Evolutionary conservation across 1,139 yeast genomes (phyloP).

Genomic region (Kodamaea anthophila): DNA sequence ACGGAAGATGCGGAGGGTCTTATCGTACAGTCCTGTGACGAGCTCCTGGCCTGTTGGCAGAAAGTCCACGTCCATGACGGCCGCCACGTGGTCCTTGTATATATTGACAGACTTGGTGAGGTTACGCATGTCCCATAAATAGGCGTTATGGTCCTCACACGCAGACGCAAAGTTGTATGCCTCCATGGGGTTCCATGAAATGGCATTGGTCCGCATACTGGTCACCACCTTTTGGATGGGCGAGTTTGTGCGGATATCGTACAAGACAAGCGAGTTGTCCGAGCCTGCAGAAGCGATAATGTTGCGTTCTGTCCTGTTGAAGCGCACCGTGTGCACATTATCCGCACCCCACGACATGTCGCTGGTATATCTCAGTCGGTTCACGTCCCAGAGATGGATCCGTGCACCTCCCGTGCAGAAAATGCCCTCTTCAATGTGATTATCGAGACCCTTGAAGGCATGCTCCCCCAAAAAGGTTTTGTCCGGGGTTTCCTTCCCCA

Average conservation of each 20-base stretch:
- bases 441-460: slow-evolving; percentile 82
- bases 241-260: slow-evolving; percentile 87
- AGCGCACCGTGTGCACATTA: slow-evolving; percentile 72
- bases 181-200: slow-evolving; percentile 98
- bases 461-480: slow-evolving; percentile 81
- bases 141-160: slow-evolving; percentile 90
- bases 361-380: slow-evolving; percentile 68
- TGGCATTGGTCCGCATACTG: slow-evolving; percentile 72
- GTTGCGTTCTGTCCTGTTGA: slow-evolving; percentile 87
- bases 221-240: slow-evolving; percentile 91
- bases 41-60: slow-evolving; percentile 96
- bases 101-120: slow-evolving; percentile 73
- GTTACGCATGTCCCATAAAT: slow-evolving; percentile 95
- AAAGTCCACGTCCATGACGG: slow-evolving; percentile 90
- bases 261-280: slow-evolving; percentile 83
- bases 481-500: slow-evolving; percentile 24
- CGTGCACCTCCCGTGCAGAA: slow-evolving; percentile 93
- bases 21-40: slow-evolving; percentile 93
- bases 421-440: slow-evolving; percentile 63
- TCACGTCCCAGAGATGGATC: slow-evolving; percentile 85
- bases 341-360: slow-evolving; percentile 96
- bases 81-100: slow-evolving; percentile 93
- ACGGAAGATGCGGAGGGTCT: slow-evolving; percentile 77
- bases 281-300: slow-evolving; percentile 88
- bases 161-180: slow-evolving; percentile 91